These are phyloP conservation scores for Monosporascus sp. DNA, from an alignment of 2,329 filamentous ascomycete genomes.

Conservation along the genomic window DNA sequence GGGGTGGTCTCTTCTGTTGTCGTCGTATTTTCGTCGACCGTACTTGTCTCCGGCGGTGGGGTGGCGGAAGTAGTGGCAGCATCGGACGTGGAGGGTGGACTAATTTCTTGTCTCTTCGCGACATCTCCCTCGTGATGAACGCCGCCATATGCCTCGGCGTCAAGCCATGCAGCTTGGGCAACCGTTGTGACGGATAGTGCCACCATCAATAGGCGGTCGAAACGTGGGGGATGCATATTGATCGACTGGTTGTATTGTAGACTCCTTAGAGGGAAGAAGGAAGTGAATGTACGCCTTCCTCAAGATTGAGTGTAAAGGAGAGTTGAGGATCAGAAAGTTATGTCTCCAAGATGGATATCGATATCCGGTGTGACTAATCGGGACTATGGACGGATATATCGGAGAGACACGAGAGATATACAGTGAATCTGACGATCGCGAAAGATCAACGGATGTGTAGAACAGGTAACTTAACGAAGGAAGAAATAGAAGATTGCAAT, in stretches of 20 bases:
- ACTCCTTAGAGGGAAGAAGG: conserved; percentile 4
- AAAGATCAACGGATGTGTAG: too few species aligned
- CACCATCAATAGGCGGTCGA: conserved; percentile 43
- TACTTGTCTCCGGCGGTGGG: not conserved
- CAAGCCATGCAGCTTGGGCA: conserved; percentile 37
- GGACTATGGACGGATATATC: not conserved
- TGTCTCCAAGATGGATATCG: not conserved
- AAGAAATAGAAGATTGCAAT: not conserved
- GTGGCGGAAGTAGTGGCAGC: conserved; percentile 4
- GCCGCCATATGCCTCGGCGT: conserved; percentile 20
- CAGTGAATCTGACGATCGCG: not conserved
- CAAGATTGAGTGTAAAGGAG: not conserved
- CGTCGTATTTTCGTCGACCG: conserved; percentile 6
- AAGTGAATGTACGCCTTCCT: not conserved
- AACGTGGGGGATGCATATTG: conserved; percentile 43
- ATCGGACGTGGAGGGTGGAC: conserved; percentile 1
- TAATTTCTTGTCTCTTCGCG: conserved; percentile 12
- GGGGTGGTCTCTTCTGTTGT: conserved; percentile 10
- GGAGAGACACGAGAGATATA: not conserved
- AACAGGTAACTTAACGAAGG: not conserved
- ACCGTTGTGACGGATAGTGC: conserved; percentile 42
- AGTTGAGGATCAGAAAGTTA: not conserved
- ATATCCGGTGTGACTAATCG: not conserved
- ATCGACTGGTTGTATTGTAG: conserved; percentile 10
- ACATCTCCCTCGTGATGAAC: conserved; percentile 16